Evolutionary conservation across 164 flowering plant genomes (phyloP), one percentile per base, ranked within the genome.

Genomic region (Piper betle): DNA sequence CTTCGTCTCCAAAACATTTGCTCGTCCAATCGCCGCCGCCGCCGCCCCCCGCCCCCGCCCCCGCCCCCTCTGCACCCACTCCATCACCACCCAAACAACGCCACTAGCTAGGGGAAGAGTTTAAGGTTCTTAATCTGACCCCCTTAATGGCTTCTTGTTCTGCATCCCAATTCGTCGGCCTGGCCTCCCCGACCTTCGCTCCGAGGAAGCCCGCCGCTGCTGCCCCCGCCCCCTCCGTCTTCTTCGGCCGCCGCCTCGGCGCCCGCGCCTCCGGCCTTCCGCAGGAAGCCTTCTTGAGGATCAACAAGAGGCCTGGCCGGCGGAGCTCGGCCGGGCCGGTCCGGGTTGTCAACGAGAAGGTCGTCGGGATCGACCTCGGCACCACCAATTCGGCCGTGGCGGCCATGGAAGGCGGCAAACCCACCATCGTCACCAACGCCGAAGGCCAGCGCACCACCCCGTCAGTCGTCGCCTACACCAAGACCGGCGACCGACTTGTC

Each of bases 391-490:
- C 88, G 0, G 88, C 88, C 1, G 88, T 83, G 41, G 88, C 84
- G 3, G 88, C 84, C 1, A 83, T 83, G 88, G 88, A 83, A 52
- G 88, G 88, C 16, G 88, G 88, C 48, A 82, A 89, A 73, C 97
- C 97, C 4, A 85, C 91, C 2, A 89, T 89, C 4, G 81, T 89
- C 1, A 79, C 83, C 1, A 83, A 83, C 57, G 79, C 83, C 2
- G 87, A 83, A 61, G 87, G 87, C 2, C 87, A 83, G 68, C 64
- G 98, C 19, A 91, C 98, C 56, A 91, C 98, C 39, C 98, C 98
- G 18, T 88, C 98, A 0, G 98, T 92, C 41, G 98, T 92, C 20
- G 98, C 98, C 5, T 92, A 92, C 66, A 88, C 98, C 0, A 92
- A 88, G 76, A 78, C 63, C 50, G 97, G 97, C 0, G 97, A 89